Conservation (phyloP, 208 protist species). For the Acanthamoeba rhysodes region DNA sequence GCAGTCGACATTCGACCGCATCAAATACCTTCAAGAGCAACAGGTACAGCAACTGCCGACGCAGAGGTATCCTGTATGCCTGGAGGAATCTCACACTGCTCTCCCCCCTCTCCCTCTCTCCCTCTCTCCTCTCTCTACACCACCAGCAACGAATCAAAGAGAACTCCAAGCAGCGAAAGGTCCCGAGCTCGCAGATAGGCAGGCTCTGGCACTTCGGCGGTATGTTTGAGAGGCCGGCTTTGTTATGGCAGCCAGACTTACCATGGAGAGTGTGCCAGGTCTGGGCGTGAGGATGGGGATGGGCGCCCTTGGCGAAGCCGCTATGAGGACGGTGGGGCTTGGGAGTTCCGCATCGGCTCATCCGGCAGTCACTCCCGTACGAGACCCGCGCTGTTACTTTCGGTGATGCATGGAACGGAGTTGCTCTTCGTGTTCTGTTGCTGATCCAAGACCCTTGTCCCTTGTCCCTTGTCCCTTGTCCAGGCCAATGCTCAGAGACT, state of each 20-base stretch:
- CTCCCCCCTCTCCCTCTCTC: too few relatives aligned
- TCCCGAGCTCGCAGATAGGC: background rate
- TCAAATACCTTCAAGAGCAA: slow-evolving; percentile 30
- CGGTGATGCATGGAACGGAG: too few relatives aligned
- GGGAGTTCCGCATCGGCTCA: background rate
- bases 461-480: background rate
- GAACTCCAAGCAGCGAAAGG: slow-evolving; percentile 36
- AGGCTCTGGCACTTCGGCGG: slow-evolving; percentile 60
- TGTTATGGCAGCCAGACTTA: background rate
- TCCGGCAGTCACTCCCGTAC: slow-evolving; percentile 38
- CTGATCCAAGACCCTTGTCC: background rate
- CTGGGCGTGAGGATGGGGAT: background rate
- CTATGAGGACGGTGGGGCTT: background rate
- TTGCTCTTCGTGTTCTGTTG: too few relatives aligned
- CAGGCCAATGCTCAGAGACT: slow-evolving; percentile 89
- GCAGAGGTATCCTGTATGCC: background rate
- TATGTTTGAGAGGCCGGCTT: background rate
- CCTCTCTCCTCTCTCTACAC: too few relatives aligned
- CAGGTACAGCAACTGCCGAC: background rate
- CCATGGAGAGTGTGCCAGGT: background rate
- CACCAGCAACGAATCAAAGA: slow-evolving; percentile 56
- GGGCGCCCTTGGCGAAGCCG: slow-evolving; percentile 21
- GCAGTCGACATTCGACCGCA: background rate
- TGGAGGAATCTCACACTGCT: background rate
- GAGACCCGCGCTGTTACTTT: background rate